Conservation (phyloP, 306 rosid species). For the Cucumis cinereus region DNA sequence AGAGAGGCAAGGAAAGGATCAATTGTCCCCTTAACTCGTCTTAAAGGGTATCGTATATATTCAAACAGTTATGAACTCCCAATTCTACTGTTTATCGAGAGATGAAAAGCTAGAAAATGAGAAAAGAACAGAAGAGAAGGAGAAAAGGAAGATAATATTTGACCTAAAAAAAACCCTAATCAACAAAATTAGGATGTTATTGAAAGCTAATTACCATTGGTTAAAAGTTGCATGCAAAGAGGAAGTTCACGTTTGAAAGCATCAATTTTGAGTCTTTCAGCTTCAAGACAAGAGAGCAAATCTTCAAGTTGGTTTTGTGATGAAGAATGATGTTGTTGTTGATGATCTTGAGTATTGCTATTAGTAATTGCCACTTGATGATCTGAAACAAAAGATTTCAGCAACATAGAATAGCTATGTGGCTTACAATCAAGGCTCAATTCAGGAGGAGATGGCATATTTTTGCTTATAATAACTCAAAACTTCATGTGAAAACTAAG, state of each 20-base stretch:
- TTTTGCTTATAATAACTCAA: not conserved
- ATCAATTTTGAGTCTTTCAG: constrained; percentile 88
- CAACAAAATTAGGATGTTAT: too few relatives aligned
- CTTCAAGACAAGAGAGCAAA: constrained; percentile 71
- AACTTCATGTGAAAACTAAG: not conserved
- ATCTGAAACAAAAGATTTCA: constrained; percentile 62
- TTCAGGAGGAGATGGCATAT: constrained; percentile 78
- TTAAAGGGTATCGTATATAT: too few relatives aligned
- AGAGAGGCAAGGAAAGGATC: too few relatives aligned
- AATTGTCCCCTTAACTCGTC: too few relatives aligned
- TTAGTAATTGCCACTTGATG: not conserved
- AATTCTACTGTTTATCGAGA: too few relatives aligned
- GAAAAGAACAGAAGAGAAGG: too few relatives aligned
- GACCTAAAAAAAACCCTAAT: too few relatives aligned
- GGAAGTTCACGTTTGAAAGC: constrained; percentile 99
- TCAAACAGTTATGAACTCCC: too few relatives aligned
- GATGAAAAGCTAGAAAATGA: too few relatives aligned
- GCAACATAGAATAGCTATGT: constrained; percentile 61
- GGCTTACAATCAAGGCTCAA: constrained; percentile 79
- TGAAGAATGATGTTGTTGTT: not conserved
- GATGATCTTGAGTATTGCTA: constrained; percentile 20
- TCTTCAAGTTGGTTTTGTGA: constrained; percentile 60
- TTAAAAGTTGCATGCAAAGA: constrained; percentile 98
- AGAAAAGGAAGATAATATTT: too few relatives aligned
- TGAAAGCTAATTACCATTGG: constrained; percentile 38